A percentile compares a stretch with the other conserved stretches of the same genome.
Evolutionary conservation across 176 grass and related monocot genomes (phyloP).

Genomic region (Saccharum spontaneum): DNA sequence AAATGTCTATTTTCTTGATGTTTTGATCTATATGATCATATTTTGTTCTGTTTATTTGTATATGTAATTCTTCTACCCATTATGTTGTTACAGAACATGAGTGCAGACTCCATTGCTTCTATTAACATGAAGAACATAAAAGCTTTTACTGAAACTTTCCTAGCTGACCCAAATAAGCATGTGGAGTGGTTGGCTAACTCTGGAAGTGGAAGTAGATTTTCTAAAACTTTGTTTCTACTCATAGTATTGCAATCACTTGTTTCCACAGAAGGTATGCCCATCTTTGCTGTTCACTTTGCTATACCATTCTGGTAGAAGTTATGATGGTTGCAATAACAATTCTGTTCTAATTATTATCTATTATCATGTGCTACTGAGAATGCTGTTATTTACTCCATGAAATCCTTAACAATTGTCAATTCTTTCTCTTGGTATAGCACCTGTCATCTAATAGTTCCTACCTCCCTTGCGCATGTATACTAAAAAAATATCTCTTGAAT

Average conservation of each 20-base stretch:
- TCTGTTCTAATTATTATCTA: neutral
- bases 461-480: neutral
- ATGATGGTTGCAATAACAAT: constrained; percentile 1
- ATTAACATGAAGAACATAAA: constrained; percentile 82
- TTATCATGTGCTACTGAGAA: neutral
- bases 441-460: neutral
- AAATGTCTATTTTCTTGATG: constrained; percentile 6
- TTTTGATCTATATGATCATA: neutral
- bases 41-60: constrained; percentile 8
- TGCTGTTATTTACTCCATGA: neutral
- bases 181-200: constrained; percentile 66
- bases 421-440: constrained; percentile 1
- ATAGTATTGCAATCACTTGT: constrained; percentile 69
- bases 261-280: constrained; percentile 56
- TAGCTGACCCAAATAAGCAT: constrained; percentile 58
- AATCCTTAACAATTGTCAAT: neutral
- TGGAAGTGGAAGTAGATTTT: constrained; percentile 51
- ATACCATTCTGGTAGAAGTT: constrained; percentile 29
- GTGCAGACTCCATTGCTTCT: constrained; percentile 48
- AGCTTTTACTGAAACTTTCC: constrained; percentile 66
- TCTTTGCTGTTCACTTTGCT: constrained; percentile 9
- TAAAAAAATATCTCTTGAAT: neutral
- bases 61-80: constrained; percentile 2
- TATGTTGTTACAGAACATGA: constrained; percentile 56
- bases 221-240: constrained; percentile 68